Evolutionary conservation across 1,284 basidiomycete genomes (phyloP).

Genomic region (Tranzscheliella williamsii): DNA sequence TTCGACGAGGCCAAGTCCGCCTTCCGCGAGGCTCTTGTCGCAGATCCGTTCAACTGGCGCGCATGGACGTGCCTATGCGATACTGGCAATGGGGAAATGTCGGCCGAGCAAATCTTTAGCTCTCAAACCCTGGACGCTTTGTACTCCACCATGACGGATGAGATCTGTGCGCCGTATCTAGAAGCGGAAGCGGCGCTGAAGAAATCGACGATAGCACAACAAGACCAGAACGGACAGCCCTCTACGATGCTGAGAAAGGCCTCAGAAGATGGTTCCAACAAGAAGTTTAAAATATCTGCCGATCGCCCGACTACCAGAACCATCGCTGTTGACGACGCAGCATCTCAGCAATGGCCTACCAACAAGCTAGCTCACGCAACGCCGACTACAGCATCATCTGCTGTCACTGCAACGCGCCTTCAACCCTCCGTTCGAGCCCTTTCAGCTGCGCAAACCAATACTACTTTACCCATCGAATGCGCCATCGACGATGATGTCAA

Average conservation of each 20-base stretch:
- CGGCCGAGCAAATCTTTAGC: slow-evolving; percentile 6
- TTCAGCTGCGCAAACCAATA: slow-evolving; percentile 24
- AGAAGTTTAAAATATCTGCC: slow-evolving; percentile 31
- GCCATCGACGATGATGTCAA: slow-evolving; percentile 24
- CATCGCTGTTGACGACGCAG: slow-evolving; percentile 2
- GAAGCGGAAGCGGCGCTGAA: slow-evolving; percentile 9
- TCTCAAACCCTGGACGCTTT: slow-evolving; percentile 13
- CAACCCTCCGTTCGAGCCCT: slow-evolving; percentile 23
- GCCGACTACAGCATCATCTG: slow-evolving; percentile 23
- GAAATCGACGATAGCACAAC: background rate
- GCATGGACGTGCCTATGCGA: slow-evolving; percentile 54
- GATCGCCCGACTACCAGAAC: slow-evolving; percentile 12
- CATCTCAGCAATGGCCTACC: slow-evolving; percentile 5
- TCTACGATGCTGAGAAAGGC: slow-evolving; percentile 24
- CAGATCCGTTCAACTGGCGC: slow-evolving; percentile 51
- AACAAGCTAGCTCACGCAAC: slow-evolving; percentile 15
- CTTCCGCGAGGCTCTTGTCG: slow-evolving; percentile 29
- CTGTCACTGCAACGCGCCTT: slow-evolving; percentile 24
- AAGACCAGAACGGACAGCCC: too few species aligned
- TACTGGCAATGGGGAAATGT: slow-evolving; percentile 19
- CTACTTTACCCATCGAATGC: slow-evolving; percentile 1
- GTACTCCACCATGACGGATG: slow-evolving; percentile 5
- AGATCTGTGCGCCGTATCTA: slow-evolving; percentile 13
- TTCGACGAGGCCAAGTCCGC: slow-evolving; percentile 27
- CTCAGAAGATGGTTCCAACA: slow-evolving; percentile 32